Percentiles rank a stretch among this genome's conserved stretches.
These are phyloP conservation scores for Avena atlantica DNA, from an alignment of 176 grass and related monocot genomes.

Conservation along the genomic window DNA sequence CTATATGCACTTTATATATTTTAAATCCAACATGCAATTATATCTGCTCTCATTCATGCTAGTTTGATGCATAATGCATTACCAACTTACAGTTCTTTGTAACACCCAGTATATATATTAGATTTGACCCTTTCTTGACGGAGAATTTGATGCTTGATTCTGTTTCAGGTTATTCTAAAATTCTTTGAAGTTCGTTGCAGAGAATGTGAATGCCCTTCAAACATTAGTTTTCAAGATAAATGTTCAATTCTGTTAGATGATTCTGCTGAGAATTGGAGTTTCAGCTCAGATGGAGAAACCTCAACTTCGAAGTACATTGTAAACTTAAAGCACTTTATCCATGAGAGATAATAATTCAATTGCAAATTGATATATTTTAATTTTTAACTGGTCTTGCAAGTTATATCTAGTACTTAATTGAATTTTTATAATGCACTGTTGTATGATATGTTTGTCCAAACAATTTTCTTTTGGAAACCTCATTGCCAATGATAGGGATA, in stretches of 20 bases:
- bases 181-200: constrained; percentile 81
- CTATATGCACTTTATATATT: constrained; percentile 23
- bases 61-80: neutral
- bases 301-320: constrained; percentile 99
- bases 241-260: constrained; percentile 77
- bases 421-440: constrained; percentile 23
- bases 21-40: neutral
- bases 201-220: constrained; percentile 54
- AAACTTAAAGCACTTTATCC: constrained; percentile 65
- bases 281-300: constrained; percentile 70
- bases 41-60: neutral
- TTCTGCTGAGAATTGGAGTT: constrained; percentile 82
- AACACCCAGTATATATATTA: constrained; percentile 8
- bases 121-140: neutral
- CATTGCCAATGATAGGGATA: constrained; percentile 3
- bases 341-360: constrained; percentile 34
- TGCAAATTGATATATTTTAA: constrained; percentile 39
- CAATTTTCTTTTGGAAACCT: constrained; percentile 26
- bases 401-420: constrained; percentile 22
- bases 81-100: neutral
- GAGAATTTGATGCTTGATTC: constrained; percentile 42
- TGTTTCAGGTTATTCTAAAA: constrained; percentile 78
- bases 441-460: neutral
- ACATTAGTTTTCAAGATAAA: constrained; percentile 66
- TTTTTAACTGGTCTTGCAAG: constrained; percentile 22